A percentile compares a stretch with the other conserved stretches of the same genome.
phyloP scores from a whole-genome alignment of 139 green algal genomes.

The Picochlorum sp. region DNA sequence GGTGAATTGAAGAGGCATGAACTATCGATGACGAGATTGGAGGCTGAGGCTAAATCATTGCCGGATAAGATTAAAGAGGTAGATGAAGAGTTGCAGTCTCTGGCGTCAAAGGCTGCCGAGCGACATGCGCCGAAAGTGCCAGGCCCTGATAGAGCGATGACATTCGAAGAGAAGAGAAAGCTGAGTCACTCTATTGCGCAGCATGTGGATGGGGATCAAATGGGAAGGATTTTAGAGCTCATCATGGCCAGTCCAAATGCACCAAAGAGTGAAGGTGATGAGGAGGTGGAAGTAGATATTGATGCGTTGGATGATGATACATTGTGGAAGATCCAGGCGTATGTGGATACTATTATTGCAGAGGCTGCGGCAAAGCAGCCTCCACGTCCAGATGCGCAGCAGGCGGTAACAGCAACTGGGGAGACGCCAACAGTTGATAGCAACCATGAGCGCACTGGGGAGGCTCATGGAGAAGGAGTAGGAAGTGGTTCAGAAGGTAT shows the following conservation, averaged over 20 bases:
- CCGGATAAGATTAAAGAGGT: conserved; percentile 38
- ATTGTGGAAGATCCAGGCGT: conserved; percentile 48
- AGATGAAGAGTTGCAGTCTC: conserved; percentile 33
- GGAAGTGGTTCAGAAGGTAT: conserved; percentile 4
- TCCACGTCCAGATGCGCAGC: background rate
- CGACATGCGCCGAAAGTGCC: background rate
- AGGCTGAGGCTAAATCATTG: conserved; percentile 28
- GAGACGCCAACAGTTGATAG: conserved; percentile 3
- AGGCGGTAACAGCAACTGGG: background rate
- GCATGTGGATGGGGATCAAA: conserved; percentile 31
- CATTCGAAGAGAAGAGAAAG: conserved; percentile 56
- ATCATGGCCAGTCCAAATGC: conserved; percentile 31
- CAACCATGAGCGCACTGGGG: background rate
- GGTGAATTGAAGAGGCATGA: conserved; percentile 22
- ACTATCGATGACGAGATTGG: conserved; percentile 18
- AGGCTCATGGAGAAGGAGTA: conserved; percentile 1
- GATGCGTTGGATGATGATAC: conserved; percentile 39
- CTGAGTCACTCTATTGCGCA: conserved; percentile 30
- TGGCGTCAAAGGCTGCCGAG: conserved; percentile 29
- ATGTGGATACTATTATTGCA: conserved; percentile 20
- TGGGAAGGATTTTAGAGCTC: conserved; percentile 47
- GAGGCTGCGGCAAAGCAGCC: conserved; percentile 4
- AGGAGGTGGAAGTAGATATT: conserved; percentile 62
- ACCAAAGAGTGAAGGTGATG: conserved; percentile 28
- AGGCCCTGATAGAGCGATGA: conserved; percentile 35